These are phyloP conservation scores for Beauveria medogensis DNA, from an alignment of 2,329 filamentous ascomycete genomes.

Conservation along the genomic window DNA sequence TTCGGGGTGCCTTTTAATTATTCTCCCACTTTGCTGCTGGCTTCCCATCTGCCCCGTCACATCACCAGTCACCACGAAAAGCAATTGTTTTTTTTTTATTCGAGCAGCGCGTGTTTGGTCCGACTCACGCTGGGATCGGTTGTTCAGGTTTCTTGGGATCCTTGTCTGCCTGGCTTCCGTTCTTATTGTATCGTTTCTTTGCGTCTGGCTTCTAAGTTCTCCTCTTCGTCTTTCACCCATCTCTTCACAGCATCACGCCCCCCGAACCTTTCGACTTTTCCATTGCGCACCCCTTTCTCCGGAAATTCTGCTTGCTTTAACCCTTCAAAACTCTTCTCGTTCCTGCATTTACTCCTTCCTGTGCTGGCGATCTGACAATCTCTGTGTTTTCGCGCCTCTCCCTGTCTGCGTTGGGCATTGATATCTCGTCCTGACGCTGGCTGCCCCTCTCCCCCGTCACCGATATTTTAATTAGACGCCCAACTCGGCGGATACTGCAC, in stretches of 20 bases:
- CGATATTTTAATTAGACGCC: conserved; percentile 11
- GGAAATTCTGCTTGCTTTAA: neutral
- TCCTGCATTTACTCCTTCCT: neutral
- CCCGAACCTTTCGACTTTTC: conserved; percentile 3
- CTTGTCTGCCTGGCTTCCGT: conserved; percentile 9
- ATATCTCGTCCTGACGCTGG: conserved; percentile 8
- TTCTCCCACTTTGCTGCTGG: conserved; percentile 14
- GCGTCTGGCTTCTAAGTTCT: conserved; percentile 10
- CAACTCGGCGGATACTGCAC: neutral
- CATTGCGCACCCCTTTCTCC: neutral
- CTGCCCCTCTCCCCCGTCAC: conserved; percentile 12
- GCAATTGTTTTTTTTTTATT: conserved; percentile 5
- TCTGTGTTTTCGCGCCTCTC: conserved; percentile 7
- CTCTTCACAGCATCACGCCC: conserved; percentile 8
- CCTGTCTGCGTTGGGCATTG: conserved; percentile 2
- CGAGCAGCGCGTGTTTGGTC: conserved; percentile 12
- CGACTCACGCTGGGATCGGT: conserved; percentile 4
- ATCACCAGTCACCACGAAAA: conserved; percentile 5
- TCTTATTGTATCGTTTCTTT: conserved; percentile 12
- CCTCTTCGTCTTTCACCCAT: conserved; percentile 15
- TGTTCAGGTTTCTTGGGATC: conserved; percentile 4
- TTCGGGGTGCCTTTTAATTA: conserved; percentile 9
- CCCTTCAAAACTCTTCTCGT: neutral
- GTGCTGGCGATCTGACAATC: neutral
- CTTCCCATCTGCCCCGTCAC: conserved; percentile 12